phyloP scores from a whole-genome alignment of 1,284 basidiomycete genomes.

The Clitocybe nebularis region DNA sequence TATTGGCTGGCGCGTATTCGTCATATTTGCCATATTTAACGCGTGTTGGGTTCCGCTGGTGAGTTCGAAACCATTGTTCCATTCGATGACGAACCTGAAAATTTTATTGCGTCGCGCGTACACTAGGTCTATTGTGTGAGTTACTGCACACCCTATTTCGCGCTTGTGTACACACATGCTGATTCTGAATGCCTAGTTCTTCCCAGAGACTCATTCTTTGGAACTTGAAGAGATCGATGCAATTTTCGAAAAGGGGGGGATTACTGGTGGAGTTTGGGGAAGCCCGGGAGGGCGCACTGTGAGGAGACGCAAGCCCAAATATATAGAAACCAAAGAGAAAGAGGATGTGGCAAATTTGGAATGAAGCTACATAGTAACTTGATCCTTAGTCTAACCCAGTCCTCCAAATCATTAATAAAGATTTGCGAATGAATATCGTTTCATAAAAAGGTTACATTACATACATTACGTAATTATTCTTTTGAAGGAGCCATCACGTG shows the following conservation, averaged over 20 bases:
- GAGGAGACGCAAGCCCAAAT: conserved; percentile 2
- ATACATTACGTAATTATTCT: no score
- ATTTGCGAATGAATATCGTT: not conserved
- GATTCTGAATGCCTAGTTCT: conserved; percentile 27
- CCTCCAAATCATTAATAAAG: no score
- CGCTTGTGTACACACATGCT: not conserved
- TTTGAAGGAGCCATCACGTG: conserved; percentile 12
- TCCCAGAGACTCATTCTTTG: conserved; percentile 41
- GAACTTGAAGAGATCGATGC: conserved; percentile 42
- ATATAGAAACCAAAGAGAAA: conserved; percentile 5
- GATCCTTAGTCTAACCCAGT: not conserved
- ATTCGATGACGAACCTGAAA: no score
- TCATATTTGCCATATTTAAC: conserved; percentile 45
- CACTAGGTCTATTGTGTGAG: conserved; percentile 25
- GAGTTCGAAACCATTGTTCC: no score
- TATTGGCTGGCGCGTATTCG: conserved; percentile 44
- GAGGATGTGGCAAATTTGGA: not conserved
- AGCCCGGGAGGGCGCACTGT: conserved; percentile 23
- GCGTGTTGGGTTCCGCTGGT: conserved; percentile 39
- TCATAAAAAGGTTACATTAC: no score
- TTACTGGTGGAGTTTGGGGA: conserved; percentile 38
- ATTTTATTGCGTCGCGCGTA: not conserved
- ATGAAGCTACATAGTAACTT: no score
- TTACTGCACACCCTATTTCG: not conserved
- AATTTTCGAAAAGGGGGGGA: conserved; percentile 39